A percentile compares a stretch with the other conserved stretches of the same genome.
phyloP scores from a whole-genome alignment of 257 asterid genomes.

The Buddleja alternifolia region DNA sequence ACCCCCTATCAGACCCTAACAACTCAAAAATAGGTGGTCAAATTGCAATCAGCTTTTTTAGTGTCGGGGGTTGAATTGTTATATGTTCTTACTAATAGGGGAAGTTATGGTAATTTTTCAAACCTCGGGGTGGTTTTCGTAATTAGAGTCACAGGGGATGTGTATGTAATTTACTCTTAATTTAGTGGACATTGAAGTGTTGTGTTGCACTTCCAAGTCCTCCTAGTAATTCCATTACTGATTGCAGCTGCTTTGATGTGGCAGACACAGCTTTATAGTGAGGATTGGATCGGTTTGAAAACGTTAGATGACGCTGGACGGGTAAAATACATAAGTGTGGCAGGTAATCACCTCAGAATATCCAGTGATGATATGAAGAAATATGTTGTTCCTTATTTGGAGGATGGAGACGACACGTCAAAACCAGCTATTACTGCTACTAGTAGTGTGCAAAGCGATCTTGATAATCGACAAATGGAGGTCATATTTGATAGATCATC shows the following conservation, averaged over 20 bases:
- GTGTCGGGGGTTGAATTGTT: too few relatives aligned
- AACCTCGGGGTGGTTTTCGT: too few relatives aligned
- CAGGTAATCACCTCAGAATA: conserved; percentile 85
- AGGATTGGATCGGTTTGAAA: conserved; percentile 92
- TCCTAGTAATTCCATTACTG: not conserved
- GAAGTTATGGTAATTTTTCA: too few relatives aligned
- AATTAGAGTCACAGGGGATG: too few relatives aligned
- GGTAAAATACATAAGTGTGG: conserved; percentile 58
- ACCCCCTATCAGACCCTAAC: too few relatives aligned
- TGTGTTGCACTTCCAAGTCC: not conserved
- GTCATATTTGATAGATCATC: conserved; percentile 37
- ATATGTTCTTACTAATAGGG: too few relatives aligned
- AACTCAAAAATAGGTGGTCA: too few relatives aligned
- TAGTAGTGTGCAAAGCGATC: not conserved
- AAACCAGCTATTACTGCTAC: not conserved
- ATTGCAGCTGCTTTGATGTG: too few relatives aligned
- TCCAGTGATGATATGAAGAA: conserved; percentile 69
- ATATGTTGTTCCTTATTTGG: conserved; percentile 68
- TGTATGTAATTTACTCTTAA: too few relatives aligned
- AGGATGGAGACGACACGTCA: conserved; percentile 32
- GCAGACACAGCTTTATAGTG: conserved; percentile 64
- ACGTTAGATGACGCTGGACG: conserved; percentile 69
- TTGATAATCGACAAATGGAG: conserved; percentile 11
- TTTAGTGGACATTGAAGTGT: not conserved
- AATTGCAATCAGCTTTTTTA: too few relatives aligned